Evolutionary conservation across 2,329 filamentous ascomycete genomes (phyloP), one percentile per base, ranked within the genome.

Genomic region (Beauveria rudraprayagi): DNA sequence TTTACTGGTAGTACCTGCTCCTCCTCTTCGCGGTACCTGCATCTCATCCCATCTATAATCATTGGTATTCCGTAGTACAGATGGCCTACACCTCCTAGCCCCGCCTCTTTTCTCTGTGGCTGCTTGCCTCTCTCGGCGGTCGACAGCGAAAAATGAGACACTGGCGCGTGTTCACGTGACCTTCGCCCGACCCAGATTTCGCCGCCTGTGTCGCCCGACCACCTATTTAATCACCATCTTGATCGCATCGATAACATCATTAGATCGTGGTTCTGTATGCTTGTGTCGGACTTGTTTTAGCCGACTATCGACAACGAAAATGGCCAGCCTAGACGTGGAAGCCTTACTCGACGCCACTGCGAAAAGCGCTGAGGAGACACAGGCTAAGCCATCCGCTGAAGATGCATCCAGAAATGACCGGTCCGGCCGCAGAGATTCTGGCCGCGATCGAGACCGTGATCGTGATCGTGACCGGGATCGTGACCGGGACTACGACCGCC

Each of bases 331-430:
- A 67, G 91, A 96, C 72, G 91, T 97, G 69, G 92, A 97, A 80
- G 91, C 91, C 66, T 83, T 97, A 66, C 86, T 97, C 67, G 92
- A 96, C 76, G 90, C 89, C 56, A 91, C 90, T 65, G 90, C 90
- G 57, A 87, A 86, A 72, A 80, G 81, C 66, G 76, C 79, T 63
- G 76, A 78, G 59, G 77, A 82, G 59, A 78, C 79, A 69, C 78
- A 78, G 63, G 71, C 68, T 64, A 77, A 76, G 68, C 67, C 73
- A 65, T 72, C 76, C 62, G 71, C 78, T 66, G 83, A 84, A 65
- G 77, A 80, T 66, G 83, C 86, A 68, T 80, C 82, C 61, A 70
- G 68, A 67, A 67, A 71, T 61, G 67, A 78, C 48, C 50, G 66
- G 64, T 54, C 70, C 70, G 77, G 76, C 67, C 80, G 84, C 66